A percentile compares a stretch with the other conserved stretches of the same genome.
Conservation (phyloP, 2,329 filamentous ascomycete species). For the Verticillium klebahnii region DNA sequence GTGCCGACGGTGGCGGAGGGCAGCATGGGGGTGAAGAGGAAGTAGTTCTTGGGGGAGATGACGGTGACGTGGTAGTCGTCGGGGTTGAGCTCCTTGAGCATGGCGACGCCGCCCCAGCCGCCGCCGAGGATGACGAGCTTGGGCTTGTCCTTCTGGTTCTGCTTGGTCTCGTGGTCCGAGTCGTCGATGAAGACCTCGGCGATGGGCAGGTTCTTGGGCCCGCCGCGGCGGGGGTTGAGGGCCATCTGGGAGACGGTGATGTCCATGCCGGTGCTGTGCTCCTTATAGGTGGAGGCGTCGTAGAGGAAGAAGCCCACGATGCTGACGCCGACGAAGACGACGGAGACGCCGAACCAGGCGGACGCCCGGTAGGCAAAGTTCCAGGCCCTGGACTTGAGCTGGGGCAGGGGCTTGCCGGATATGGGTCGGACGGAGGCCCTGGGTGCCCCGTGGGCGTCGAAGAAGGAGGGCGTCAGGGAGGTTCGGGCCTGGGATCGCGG, state of each 20-base stretch:
- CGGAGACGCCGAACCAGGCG: constrained; percentile 69
- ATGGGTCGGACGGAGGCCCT: constrained; percentile 30
- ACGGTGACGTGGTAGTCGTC: constrained; percentile 96
- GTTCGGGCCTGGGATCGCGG: constrained; percentile 8
- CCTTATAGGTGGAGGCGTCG: constrained; percentile 86
- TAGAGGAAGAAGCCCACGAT: constrained; percentile 88
- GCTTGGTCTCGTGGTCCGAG: constrained; percentile 69
- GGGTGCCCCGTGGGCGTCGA: constrained; percentile 5
- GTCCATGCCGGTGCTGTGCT: constrained; percentile 61
- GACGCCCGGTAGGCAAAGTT: constrained; percentile 66
- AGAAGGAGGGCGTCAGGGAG: constrained; percentile 12
- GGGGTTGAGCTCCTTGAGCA: constrained; percentile 84
- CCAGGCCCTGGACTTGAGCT: constrained; percentile 40
- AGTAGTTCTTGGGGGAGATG: constrained; percentile 92
- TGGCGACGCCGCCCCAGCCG: constrained; percentile 89
- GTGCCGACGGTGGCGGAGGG: constrained; percentile 96
- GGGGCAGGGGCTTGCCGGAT: constrained; percentile 49
- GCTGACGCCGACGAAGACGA: constrained; percentile 63
- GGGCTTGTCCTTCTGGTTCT: constrained; percentile 77
- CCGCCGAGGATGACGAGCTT: constrained; percentile 88
- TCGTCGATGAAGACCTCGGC: constrained; percentile 85
- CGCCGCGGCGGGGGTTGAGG: constrained; percentile 73
- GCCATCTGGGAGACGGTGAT: constrained; percentile 82
- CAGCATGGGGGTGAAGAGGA: constrained; percentile 96
- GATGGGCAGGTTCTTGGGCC: constrained; percentile 93